Conservation (phyloP, 441 rosid genomes). For the Isatis lusitanica region DNA sequence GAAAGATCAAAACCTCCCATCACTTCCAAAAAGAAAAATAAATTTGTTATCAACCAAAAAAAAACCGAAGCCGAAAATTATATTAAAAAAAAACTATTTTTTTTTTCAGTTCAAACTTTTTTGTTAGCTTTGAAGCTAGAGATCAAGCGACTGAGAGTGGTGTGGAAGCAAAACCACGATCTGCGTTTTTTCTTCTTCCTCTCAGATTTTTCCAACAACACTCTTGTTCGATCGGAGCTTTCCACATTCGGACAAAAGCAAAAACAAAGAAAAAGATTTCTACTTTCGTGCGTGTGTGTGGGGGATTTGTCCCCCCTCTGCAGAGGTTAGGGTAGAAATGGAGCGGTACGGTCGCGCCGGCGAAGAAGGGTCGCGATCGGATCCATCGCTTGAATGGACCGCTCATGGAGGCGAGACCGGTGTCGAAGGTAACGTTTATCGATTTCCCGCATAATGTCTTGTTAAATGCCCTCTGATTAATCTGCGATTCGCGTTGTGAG, state of each 20-base stretch:
- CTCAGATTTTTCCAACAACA: not conserved
- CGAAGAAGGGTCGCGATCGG: constrained; percentile 63
- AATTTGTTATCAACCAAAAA: not conserved
- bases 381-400: constrained; percentile 74
- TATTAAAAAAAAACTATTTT: not conserved
- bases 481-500: constrained; percentile 28
- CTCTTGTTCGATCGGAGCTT: constrained; percentile 46
- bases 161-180: constrained; percentile 39
- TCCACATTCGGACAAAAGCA: constrained; percentile 23
- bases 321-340: constrained; percentile 40
- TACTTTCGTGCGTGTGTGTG: not conserved
- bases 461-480: constrained; percentile 28
- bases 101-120: constrained; percentile 2
- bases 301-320: constrained; percentile 22
- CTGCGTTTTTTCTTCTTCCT: not conserved
- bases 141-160: constrained; percentile 41
- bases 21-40: constrained; percentile 38
- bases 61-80: constrained; percentile 32
- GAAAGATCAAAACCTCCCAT: constrained; percentile 45
- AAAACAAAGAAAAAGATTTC: not conserved
- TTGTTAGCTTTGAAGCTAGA: constrained; percentile 30
- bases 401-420: constrained; percentile 63
- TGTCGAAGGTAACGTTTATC: constrained; percentile 52
- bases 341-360: constrained; percentile 72
- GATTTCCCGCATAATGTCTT: constrained; percentile 19